Base-by-base conservation (phyloP, 169 alveolate species). In the Cryptosporidium ubiquitum region DNA sequence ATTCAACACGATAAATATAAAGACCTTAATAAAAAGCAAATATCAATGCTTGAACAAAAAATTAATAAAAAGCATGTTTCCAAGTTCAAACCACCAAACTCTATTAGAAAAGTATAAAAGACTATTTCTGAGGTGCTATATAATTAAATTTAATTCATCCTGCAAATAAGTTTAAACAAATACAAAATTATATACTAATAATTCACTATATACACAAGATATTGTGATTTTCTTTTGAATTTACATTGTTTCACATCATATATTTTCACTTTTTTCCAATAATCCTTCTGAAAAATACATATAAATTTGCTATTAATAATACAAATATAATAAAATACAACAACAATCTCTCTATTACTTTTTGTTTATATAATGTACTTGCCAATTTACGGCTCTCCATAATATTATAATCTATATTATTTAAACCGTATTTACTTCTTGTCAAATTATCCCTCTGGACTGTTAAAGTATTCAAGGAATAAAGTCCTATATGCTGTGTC, bases 331-430 rank as follows among this genome's bases (percentile, higher is more conserved):
- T 79, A 5, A 79, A 26, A 44, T 79, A 61, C 37, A 79, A 23
- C 52, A 57, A 37, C 23, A 79, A 18, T 49, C 89, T 79, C 61
- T 79, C 79, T 16, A 79, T 60, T 64, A 79, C 51, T 29, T 79
- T 79, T 35, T 79, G 89, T 29, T 52, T 58, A 61, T 79, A 79
- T 49, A 79, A 64, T n/a, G 58, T 66, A 64, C 66, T 79, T 64
- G 89, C 68, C 14, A 79, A 47, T 64, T 79, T 79, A 31, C 89
- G 89, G 42, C 89, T 66, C 37, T 79, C 89, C 71, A 55, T 47
- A 10, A 79, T 79, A 64, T 79, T 79, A 47, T 35, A 79, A 64
- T 79, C 89, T 40, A 58, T 79, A 26, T 79, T 47, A 61, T 61
- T 79, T 16, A 79, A 61, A 20, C 79, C 89, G 61, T 79, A 79